Percentiles rank a stretch among this genome's conserved stretches.
phyloP scores from a whole-genome alignment of 345 rosid species.

The Crucihimalaya himalaica region DNA sequence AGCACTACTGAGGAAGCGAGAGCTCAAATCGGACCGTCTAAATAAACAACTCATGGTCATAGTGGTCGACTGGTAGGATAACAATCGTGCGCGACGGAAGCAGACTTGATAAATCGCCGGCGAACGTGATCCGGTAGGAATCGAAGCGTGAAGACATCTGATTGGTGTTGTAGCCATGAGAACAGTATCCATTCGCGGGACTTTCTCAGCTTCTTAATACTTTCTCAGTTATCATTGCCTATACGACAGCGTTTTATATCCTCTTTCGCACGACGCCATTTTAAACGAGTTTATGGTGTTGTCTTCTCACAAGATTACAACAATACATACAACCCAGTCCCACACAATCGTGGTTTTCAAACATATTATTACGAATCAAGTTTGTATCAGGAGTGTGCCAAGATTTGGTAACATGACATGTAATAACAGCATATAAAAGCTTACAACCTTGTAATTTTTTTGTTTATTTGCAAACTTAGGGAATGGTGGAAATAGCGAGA shows the following conservation, averaged over 20 bases:
- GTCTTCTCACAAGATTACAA: not conserved
- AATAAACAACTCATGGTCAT: not conserved
- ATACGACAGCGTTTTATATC: slow-evolving; percentile 17
- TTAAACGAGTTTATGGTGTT: not conserved
- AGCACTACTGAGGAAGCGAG: slow-evolving; percentile 1
- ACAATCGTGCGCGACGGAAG: not conserved
- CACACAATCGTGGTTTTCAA: not conserved
- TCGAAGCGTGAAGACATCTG: slow-evolving; percentile 25
- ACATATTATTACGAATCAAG: not conserved
- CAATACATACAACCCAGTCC: not conserved
- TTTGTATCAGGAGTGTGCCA: not conserved
- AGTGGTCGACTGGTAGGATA: not conserved
- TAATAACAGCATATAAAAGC: not conserved
- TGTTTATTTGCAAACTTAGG: not conserved
- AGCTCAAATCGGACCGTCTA: slow-evolving; percentile 4
- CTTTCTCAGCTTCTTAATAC: slow-evolving; percentile 5
- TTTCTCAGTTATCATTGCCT: not conserved
- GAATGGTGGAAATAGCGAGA: not conserved
- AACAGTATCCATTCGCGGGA: slow-evolving; percentile 32
- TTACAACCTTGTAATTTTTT: not conserved
- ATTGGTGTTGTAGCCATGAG: slow-evolving; percentile 33
- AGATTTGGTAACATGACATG: not conserved
- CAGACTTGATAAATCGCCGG: slow-evolving; percentile 20
- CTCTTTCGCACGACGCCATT: not conserved
- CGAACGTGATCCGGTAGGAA: not conserved